Base-by-base conservation (phyloP, 2,329 filamentous ascomycete genomes). In the Aspergillus hiratsukae region DNA sequence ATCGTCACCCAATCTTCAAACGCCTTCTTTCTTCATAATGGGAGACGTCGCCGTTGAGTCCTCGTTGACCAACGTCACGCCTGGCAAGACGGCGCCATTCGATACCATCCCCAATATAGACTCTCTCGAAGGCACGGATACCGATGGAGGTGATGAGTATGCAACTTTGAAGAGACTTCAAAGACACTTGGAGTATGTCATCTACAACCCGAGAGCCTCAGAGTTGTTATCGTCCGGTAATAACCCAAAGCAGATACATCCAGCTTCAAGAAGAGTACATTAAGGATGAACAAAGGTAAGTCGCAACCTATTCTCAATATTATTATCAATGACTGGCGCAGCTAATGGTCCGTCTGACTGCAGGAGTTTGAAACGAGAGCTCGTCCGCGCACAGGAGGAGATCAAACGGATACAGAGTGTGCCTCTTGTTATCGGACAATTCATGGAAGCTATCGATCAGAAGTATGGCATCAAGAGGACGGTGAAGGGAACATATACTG, bases 391-490 rank as follows among this genome's bases (percentile, higher is more conserved):
- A 66, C 94, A 99, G 75, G 94, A 99, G 76, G 94, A 99, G 80
- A 99, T 99, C 80, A 99, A 99, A 82, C 87, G 94, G 64, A 99
- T 99, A 75, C 94, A 99, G 80, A 97, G 91, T 75, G 94, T 99
- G 54, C 94, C 94, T 28, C 80, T 99, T 60, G 94, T 99, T 61
- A 99, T 99, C 73, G 94, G 94, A 59, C 94, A 99, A 78, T 99
- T 99, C 73, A 99, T 99, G 94, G 94, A 99, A 78, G 94, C 94
- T 55, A 99, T 99, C 72, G 94, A 99, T 75, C 94, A 99, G 78
- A 99, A 97, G 91, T 96, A 83, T 75, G 84, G 58, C 51, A 25
- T 31, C 14, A 49, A 40, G 27, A 50, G 49, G 46, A 52, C 48
- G 17, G 25, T 54, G 3, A 54, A 41, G 5, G 41, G 19, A 3